Base-by-base conservation (phyloP, 2,329 filamentous ascomycete genomes). In the Diplodia corticola region DNA sequence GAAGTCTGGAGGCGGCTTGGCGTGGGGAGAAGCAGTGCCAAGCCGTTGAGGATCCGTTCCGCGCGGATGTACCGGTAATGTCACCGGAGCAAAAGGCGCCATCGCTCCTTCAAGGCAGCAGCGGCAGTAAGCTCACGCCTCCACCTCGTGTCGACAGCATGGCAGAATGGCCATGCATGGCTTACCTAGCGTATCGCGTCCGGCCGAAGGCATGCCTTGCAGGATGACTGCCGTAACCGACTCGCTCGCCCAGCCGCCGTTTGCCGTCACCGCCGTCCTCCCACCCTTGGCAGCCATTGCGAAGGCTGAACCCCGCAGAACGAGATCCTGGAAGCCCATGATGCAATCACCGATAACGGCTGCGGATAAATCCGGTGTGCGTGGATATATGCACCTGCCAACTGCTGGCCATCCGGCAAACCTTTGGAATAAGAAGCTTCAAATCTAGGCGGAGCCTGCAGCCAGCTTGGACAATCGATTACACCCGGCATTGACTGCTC, bases 1-100 rank as follows among this genome's bases (percentile, higher is more conserved):
- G 57, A 44, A 61, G 44, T 61, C 50, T 61, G 28, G 40, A 61
- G 33, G 28, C 4, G 49, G 57, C 57, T 61, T 61, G 57, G 57
- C 57, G 57, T 26, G 57, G 57, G 57, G 57, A 61, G 57, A n/a
- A 48, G 12, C 12, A 9, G 26, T 35, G 57, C 57, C 57, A 61
- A 61, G 57, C 24, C 20, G 28, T 30, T 26, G 44, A 50, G 48
- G 48, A 22, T 37, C 28, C 57, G 17, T 40, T 35, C 28, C 17
- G 57, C 17, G 26, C 57, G 40, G 44, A 61, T 49, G 26, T 61
- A 49, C 57, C 57, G 57, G 57, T 17, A 33, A 37, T 49, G 24
- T 22, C 37, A 24, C 54, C 24, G n/a, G 54, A 28, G 13, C 5
- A 26, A 60, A 57, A 17, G 24, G 55, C 10, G 17, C 13, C 6